These are phyloP conservation scores for Acarospora socialis DNA, from an alignment of 2,329 filamentous ascomycete genomes.

Conservation along the genomic window DNA sequence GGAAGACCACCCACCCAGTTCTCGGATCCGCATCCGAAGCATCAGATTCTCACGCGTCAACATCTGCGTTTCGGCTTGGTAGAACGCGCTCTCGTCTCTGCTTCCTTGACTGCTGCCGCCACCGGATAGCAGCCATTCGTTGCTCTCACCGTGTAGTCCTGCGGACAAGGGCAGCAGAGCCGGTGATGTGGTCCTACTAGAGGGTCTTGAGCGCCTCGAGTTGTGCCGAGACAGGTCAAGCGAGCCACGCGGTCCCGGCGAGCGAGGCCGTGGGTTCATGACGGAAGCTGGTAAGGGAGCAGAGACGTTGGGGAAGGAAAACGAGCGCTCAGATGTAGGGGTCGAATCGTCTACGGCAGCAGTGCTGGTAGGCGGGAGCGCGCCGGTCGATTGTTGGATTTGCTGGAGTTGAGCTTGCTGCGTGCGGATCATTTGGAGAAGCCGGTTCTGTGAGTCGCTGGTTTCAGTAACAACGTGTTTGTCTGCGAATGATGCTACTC, in stretches of 20 bases:
- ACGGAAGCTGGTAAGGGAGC: slow-evolving; percentile 17
- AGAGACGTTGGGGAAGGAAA: slow-evolving; percentile 23
- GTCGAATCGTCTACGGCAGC: slow-evolving; percentile 30
- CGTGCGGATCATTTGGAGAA: slow-evolving; percentile 35
- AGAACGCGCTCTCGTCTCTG: slow-evolving; percentile 32
- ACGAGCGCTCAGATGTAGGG: slow-evolving; percentile 28
- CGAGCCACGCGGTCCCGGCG: slow-evolving; percentile 18
- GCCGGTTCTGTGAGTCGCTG: slow-evolving; percentile 27
- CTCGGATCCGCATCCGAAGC: slow-evolving; percentile 31
- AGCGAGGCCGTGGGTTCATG: slow-evolving; percentile 19
- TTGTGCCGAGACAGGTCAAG: slow-evolving; percentile 19
- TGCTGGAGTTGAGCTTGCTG: slow-evolving; percentile 32
- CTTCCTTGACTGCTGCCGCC: slow-evolving; percentile 22
- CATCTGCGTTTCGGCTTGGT: slow-evolving; percentile 33
- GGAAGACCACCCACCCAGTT: slow-evolving; percentile 25
- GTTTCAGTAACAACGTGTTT: not conserved
- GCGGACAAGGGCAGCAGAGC: slow-evolving; percentile 16
- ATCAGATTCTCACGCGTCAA: slow-evolving; percentile 35
- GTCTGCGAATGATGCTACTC: not conserved
- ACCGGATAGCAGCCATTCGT: slow-evolving; percentile 9
- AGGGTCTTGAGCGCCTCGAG: slow-evolving; percentile 13
- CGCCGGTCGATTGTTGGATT: slow-evolving; percentile 10
- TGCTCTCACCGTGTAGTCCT: slow-evolving; percentile 17
- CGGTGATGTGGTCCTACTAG: slow-evolving; percentile 14
- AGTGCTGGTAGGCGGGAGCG: slow-evolving; percentile 14